Evolutionary conservation across 1,139 yeast species (phyloP).

Genomic region (Meyerozyma smithsonii): DNA sequence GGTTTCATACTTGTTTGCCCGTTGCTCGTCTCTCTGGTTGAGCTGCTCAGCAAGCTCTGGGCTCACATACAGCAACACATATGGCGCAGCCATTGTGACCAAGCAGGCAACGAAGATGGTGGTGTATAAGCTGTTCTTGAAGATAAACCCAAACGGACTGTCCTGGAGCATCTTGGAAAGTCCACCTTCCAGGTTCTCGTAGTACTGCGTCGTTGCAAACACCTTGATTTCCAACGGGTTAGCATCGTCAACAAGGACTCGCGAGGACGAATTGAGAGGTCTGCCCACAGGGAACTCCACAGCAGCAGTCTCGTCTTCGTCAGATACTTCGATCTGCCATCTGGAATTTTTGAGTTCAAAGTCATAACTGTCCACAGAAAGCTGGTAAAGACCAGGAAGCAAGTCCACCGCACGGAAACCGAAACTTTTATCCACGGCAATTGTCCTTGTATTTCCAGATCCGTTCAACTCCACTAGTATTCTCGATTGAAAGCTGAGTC

Average conservation of each 20-base stretch:
- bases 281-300: conserved; percentile 20
- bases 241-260: background rate
- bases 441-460: conserved; percentile 8
- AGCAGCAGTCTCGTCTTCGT: conserved; percentile 14
- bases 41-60: conserved; percentile 38
- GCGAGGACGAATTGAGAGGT: conserved; percentile 12
- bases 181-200: conserved; percentile 32
- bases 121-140: conserved; percentile 34
- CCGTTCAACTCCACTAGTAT: conserved; percentile 26
- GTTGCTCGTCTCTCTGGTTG: conserved; percentile 12
- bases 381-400: conserved; percentile 30
- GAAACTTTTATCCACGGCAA: conserved; percentile 23
- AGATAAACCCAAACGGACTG: conserved; percentile 43
- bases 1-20: background rate
- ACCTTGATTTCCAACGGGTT: conserved; percentile 22
- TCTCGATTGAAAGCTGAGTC: conserved; percentile 33
- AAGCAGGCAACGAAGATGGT: conserved; percentile 25
- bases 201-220: conserved; percentile 25
- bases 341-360: conserved; percentile 24
- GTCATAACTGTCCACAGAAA: conserved; percentile 34
- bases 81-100: conserved; percentile 33
- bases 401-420: conserved; percentile 23
- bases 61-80: conserved; percentile 23
- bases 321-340: conserved; percentile 23
- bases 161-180: conserved; percentile 29